Percentiles rank a stretch among this genome's conserved stretches.
Conservation (phyloP, 2,329 filamentous ascomycete species). For the Phaeosphaeriaceae sp. region DNA sequence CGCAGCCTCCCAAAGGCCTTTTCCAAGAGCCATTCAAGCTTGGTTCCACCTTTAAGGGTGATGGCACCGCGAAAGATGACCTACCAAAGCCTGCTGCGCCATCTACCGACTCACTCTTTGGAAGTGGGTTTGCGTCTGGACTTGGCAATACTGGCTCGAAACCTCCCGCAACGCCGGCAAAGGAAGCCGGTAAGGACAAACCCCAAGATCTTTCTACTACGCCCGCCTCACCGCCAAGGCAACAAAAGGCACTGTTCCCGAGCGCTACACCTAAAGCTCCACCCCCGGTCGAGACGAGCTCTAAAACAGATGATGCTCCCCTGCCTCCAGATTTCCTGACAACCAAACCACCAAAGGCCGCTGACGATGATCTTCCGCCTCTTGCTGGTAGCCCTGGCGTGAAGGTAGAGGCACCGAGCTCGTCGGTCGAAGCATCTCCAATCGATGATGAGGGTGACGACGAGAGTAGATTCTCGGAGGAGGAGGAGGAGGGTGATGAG, state of each 20-base stretch:
- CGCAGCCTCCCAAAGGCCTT: slow-evolving; percentile 37
- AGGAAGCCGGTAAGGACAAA: slow-evolving; percentile 44
- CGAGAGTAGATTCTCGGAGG: slow-evolving; percentile 49
- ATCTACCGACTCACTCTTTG: slow-evolving; percentile 64
- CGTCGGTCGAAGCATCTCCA: slow-evolving; percentile 41
- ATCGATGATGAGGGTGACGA: slow-evolving; percentile 42
- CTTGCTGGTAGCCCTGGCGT: slow-evolving; percentile 58
- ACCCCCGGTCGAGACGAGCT: slow-evolving; percentile 34
- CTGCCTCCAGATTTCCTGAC: slow-evolving; percentile 47
- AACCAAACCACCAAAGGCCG: slow-evolving; percentile 36
- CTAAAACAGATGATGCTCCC: slow-evolving; percentile 44
- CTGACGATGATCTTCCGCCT: slow-evolving; percentile 51
- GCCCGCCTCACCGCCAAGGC: slow-evolving; percentile 41
- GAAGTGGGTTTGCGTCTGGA: slow-evolving; percentile 66
- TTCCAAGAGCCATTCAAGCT: slow-evolving; percentile 67
- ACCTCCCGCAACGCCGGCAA: slow-evolving; percentile 47
- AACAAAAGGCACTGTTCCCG: slow-evolving; percentile 27
- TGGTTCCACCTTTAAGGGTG: slow-evolving; percentile 70
- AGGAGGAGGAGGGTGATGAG: slow-evolving; percentile 46
- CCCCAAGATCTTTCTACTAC: slow-evolving; percentile 48
- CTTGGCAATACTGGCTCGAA: slow-evolving; percentile 54
- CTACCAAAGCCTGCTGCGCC: slow-evolving; percentile 57
- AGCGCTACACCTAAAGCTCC: slow-evolving; percentile 38
- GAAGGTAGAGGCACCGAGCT: slow-evolving; percentile 48
- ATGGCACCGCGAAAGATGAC: slow-evolving; percentile 67